Conservation (phyloP, 495 filamentous ascomycete genomes). For the Letharia lupina region DNA sequence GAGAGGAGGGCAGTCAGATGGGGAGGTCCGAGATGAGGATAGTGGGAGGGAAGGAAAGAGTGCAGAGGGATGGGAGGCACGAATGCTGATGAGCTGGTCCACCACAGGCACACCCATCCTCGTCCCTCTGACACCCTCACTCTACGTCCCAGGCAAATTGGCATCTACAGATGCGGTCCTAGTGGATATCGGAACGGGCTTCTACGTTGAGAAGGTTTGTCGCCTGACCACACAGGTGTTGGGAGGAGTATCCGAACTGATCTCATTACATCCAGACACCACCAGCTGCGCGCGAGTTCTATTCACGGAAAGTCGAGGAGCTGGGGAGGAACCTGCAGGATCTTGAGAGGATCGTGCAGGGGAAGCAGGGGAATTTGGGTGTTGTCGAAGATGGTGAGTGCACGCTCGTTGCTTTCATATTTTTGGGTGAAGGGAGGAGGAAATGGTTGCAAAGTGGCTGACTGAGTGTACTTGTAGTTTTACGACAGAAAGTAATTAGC, state of each 20-base stretch:
- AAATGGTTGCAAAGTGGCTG: background rate
- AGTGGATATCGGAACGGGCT: conserved; percentile 93
- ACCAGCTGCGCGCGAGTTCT: conserved; percentile 73
- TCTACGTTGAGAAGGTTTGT: conserved; percentile 84
- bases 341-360: conserved; percentile 76
- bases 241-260: background rate
- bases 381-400: conserved; percentile 79
- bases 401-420: background rate
- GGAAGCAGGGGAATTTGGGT: conserved; percentile 74
- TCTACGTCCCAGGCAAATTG: conserved; percentile 83
- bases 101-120: conserved; percentile 57
- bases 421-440: background rate
- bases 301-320: conserved; percentile 74
- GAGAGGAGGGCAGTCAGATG: background rate
- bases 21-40: background rate
- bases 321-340: conserved; percentile 70
- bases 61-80: background rate
- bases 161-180: conserved; percentile 72
- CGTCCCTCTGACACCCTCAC: conserved; percentile 82
- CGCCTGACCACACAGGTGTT: background rate
- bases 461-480: conserved; percentile 31
- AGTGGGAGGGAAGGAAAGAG: too few relatives aligned
- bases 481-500: conserved; percentile 49
- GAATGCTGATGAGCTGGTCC: background rate
- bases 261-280: conserved; percentile 39